Evolutionary conservation across 2,329 filamentous ascomycete genomes (phyloP).

Genomic region (Colletotrichum nymphaeae): DNA sequence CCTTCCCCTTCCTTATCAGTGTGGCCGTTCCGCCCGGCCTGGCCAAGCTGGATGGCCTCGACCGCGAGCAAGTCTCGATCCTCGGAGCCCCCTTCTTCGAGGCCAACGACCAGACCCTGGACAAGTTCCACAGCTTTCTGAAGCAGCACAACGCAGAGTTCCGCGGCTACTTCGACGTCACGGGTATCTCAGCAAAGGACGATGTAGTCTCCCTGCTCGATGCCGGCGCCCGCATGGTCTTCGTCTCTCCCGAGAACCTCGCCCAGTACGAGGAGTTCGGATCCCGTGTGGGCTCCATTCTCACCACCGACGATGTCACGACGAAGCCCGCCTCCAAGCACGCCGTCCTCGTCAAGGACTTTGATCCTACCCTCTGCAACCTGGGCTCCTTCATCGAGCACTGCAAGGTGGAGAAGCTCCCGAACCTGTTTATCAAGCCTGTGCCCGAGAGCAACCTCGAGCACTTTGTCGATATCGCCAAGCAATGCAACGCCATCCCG

Average conservation of each 20-base stretch:
- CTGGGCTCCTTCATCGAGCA: conserved; percentile 57
- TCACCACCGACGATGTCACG: conserved; percentile 58
- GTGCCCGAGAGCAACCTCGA: conserved; percentile 57
- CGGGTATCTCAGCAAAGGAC: conserved; percentile 73
- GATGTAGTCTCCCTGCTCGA: conserved; percentile 86
- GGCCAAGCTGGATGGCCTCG: conserved; percentile 63
- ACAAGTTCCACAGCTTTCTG: conserved; percentile 60
- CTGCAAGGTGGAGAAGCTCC: conserved; percentile 57
- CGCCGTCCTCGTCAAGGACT: conserved; percentile 63
- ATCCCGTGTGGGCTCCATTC: conserved; percentile 65
- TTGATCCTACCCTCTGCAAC: conserved; percentile 57
- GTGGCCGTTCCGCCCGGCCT: conserved; percentile 64
- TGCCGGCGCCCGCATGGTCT: conserved; percentile 84
- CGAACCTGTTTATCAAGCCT: conserved; percentile 63
- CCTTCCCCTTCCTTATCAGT: conserved; percentile 71
- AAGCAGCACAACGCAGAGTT: conserved; percentile 62
- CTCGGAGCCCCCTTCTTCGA: conserved; percentile 70
- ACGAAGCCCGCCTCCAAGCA: conserved; percentile 53
- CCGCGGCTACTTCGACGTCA: conserved; percentile 81
- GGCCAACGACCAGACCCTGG: conserved; percentile 60
- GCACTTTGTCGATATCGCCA: conserved; percentile 58
- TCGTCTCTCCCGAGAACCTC: conserved; percentile 80
- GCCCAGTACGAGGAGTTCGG: conserved; percentile 66
- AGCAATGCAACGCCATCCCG: conserved; percentile 71
- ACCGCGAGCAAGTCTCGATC: conserved; percentile 66